Evolutionary conservation across 2,329 filamentous ascomycete species (phyloP).

Genomic region (Fusarium nematophilum): DNA sequence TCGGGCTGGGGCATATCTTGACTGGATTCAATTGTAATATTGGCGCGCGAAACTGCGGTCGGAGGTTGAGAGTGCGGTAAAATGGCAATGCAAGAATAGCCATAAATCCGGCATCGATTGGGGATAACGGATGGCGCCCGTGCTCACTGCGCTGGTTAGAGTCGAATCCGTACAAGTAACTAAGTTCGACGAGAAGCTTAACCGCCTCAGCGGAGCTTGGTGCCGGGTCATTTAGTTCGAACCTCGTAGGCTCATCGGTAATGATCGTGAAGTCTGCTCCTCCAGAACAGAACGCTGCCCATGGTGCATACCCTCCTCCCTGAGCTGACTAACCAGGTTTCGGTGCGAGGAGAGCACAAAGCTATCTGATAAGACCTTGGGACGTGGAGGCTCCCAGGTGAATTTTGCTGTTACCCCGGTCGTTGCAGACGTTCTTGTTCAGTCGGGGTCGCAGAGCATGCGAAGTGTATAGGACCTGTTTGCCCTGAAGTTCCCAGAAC

Average conservation of each 20-base stretch:
- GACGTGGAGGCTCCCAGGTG: conserved; percentile 1
- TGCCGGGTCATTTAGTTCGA: not conserved
- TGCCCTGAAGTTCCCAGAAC: conserved; percentile 13
- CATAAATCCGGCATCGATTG: conserved; percentile 2
- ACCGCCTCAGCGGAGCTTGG: conserved; percentile 3
- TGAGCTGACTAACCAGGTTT: conserved; percentile 4
- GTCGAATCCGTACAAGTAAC: conserved; percentile 5
- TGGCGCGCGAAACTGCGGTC: not conserved
- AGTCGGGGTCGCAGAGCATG: not conserved
- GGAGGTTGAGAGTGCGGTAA: not conserved
- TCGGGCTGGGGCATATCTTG: not conserved
- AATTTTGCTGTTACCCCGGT: not conserved
- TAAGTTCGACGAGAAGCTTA: conserved; percentile 12
- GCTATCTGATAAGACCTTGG: not conserved
- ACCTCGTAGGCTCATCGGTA: not conserved
- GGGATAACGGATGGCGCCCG: not conserved
- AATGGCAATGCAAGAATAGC: conserved; percentile 5
- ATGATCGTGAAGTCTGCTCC: not conserved
- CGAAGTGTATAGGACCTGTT: not conserved
- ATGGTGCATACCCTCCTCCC: conserved; percentile 7
- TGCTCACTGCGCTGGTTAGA: too few relatives aligned
- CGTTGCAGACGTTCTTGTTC: not conserved
- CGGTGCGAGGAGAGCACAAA: conserved; percentile 10
- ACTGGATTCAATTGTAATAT: not conserved
- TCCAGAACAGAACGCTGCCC: conserved; percentile 10